Evolutionary conservation across 1,139 yeast species (phyloP).

Genomic region (Ogataea hybrid): DNA sequence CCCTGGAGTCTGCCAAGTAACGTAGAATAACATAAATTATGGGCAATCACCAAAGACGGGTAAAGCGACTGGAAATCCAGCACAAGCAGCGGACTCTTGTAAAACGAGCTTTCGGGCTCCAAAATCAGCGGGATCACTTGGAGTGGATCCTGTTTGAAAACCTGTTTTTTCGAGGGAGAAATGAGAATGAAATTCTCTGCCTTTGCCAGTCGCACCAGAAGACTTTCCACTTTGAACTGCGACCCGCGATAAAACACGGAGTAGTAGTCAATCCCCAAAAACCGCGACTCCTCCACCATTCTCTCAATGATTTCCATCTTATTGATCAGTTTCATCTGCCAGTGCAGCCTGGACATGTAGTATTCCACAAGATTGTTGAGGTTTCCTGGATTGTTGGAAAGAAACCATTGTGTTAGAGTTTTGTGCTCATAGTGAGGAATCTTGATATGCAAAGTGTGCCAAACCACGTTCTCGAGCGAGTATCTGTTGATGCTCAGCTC

Average conservation of each 20-base stretch:
- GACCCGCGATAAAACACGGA: slow-evolving; percentile 90
- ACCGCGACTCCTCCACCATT: slow-evolving; percentile 79
- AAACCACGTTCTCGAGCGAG: slow-evolving; percentile 73
- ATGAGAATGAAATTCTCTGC: slow-evolving; percentile 68
- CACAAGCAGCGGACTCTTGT: slow-evolving; percentile 85
- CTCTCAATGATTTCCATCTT: slow-evolving; percentile 66
- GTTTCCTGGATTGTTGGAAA: slow-evolving; percentile 30
- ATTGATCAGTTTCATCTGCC: slow-evolving; percentile 51
- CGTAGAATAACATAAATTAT: slow-evolving; percentile 89
- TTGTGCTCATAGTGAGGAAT: slow-evolving; percentile 59
- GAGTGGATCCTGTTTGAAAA: slow-evolving; percentile 79
- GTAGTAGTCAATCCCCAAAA: slow-evolving; percentile 86
- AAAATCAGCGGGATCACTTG: slow-evolving; percentile 87
- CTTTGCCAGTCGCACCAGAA: slow-evolving; percentile 70
- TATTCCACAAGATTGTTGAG: slow-evolving; percentile 47
- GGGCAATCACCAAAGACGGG: slow-evolving; percentile 90
- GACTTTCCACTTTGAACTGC: slow-evolving; percentile 88
- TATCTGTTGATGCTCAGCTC: slow-evolving; percentile 67
- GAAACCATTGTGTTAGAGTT: slow-evolving; percentile 54
- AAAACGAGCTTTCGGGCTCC: slow-evolving; percentile 87
- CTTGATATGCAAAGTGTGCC: slow-evolving; percentile 61
- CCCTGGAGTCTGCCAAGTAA: slow-evolving; percentile 68
- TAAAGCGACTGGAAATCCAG: slow-evolving; percentile 91
- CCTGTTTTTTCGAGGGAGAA: slow-evolving; percentile 81
- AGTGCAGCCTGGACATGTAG: slow-evolving; percentile 47